These are phyloP conservation scores for Daucus carota DNA, from an alignment of 129 eudicot genomes.

Conservation along the genomic window DNA sequence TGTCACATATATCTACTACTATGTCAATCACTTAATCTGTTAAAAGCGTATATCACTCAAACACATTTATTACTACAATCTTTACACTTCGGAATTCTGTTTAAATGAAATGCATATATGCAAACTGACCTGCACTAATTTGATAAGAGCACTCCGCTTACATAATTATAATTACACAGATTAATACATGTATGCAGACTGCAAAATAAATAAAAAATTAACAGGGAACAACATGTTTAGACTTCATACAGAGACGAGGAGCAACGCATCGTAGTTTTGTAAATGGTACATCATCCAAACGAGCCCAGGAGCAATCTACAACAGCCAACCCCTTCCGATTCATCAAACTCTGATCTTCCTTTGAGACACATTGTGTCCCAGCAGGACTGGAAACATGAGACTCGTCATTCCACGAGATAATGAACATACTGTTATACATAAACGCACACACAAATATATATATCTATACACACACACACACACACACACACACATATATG, in stretches of 20 bases:
- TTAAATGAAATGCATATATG: not conserved
- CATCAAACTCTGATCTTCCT: conserved; percentile 70
- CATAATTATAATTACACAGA: not conserved
- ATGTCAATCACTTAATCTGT: not conserved
- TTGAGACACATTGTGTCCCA: conserved; percentile 87
- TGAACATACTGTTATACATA: not conserved
- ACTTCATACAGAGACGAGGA: conserved; percentile 78
- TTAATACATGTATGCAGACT: not conserved
- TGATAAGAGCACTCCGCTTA: not conserved
- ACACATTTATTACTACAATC: not conserved
- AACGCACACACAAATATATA: not conserved
- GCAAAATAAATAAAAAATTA: not conserved
- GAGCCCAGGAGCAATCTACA: conserved; percentile 99
- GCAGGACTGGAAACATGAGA: conserved; percentile 53
- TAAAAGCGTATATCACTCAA: too few relatives aligned
- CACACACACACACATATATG: not conserved
- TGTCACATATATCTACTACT: too few relatives aligned
- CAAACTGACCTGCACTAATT: not conserved
- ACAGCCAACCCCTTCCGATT: conserved; percentile 82
- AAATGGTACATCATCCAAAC: conserved; percentile 89
- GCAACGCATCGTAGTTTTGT: conserved; percentile 88
- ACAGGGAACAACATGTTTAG: conserved; percentile 7
- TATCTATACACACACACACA: not conserved
- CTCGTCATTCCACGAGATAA: not conserved
- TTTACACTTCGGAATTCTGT: not conserved